Base-by-base conservation (phyloP, 768 basidiomycete species). In the Heimioporus sp. region DNA sequence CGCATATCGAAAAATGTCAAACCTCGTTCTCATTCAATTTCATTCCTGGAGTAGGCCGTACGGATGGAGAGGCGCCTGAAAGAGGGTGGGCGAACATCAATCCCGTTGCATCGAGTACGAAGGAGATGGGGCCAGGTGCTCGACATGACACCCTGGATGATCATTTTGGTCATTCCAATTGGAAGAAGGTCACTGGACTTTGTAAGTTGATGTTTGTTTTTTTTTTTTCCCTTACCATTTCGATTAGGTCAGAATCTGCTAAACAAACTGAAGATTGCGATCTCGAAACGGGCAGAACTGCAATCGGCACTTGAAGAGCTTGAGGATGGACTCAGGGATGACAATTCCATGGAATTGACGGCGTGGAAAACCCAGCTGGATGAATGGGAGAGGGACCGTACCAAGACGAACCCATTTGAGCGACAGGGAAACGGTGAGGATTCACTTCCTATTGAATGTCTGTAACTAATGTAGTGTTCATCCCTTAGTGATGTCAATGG, bases 1-100 rank as follows among this genome's bases (percentile, higher is more conserved):
- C 58, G 0, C 76, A 77, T 50, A 63, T 58, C 0, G 31, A 57
- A 0, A n/a, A 46, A 5, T 73, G 72, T 48, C 66, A 49, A 28
- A 43, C 41, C 4, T 20, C 19, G 5, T 73, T 60, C 48, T 68
- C 58, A 13, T 51, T 76, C 12, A 69, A 65, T 31, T 68, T 67
- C 47, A 40, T 52, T 12, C 34, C 49, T 2, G 64, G 70, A 5
- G 57, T 60, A 21, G 71, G 32, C 6, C 32, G 12, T 12, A 32
- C 32, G 12, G 32, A 32, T 12, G 32, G 32, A 32, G 68, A 10
- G 61, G 63, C 3, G 64, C 60, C n/a, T 19, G 32, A 32, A 12
- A 7, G 32, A 32, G 32, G 32, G 12, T 32, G 32, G 32, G 32
- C 32, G 32, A 32, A 32, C 12, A 32, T 32, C n/a, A n/a, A n/a